phyloP scores from a whole-genome alignment of 208 protist species.

The Trypanosoma cruzi region DNA sequence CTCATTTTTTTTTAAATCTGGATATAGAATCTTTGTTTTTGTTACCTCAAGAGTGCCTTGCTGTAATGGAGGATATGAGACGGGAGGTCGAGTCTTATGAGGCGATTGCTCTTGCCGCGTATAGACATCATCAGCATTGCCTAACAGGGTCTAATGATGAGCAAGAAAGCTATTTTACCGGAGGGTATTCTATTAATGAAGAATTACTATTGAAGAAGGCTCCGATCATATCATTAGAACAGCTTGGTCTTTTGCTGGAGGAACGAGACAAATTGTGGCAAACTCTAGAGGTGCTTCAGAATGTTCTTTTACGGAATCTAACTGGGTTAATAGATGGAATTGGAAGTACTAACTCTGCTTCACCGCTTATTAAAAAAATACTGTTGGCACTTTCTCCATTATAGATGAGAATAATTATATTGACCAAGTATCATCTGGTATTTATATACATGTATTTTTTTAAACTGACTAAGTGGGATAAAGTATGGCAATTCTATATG shows the following conservation, averaged over 20 bases:
- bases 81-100: slow-evolving; percentile 27
- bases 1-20: neutral
- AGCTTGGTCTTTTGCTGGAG: slow-evolving; percentile 63
- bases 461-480: neutral
- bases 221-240: slow-evolving; percentile 47
- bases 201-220: slow-evolving; percentile 20
- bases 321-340: neutral
- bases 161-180: neutral
- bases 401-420: neutral
- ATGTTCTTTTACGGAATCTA: neutral
- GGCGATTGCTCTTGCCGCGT: slow-evolving; percentile 8
- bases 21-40: neutral
- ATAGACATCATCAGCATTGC: slow-evolving; percentile 17
- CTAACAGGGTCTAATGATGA: slow-evolving; percentile 5
- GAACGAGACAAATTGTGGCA: slow-evolving; percentile 63
- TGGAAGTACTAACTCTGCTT: neutral
- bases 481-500: neutral
- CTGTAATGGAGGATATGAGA: slow-evolving; percentile 24
- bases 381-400: slow-evolving; percentile 3
- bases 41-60: slow-evolving; percentile 1
- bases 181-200: neutral
- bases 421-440: neutral
- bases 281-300: slow-evolving; percentile 25
- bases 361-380: slow-evolving; percentile 22
- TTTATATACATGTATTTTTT: neutral